Percentiles rank a stretch among this genome's conserved stretches.
These are phyloP conservation scores for Nemania serpens DNA, from an alignment of 2,329 filamentous ascomycete genomes.

Conservation along the genomic window DNA sequence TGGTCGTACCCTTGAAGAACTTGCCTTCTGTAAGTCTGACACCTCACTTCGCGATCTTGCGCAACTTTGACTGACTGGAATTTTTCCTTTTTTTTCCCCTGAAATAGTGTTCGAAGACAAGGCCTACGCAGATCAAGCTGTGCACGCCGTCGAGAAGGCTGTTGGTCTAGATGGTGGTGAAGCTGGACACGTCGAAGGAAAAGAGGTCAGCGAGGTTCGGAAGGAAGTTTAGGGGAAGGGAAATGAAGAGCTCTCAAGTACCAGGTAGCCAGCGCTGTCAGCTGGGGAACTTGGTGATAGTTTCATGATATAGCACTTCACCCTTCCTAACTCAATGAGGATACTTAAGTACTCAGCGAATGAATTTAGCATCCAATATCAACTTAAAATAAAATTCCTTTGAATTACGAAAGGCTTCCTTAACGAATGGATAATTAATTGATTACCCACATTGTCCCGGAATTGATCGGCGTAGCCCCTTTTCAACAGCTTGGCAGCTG, in stretches of 20 bases:
- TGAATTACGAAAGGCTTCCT: not conserved
- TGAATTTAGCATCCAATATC: no score
- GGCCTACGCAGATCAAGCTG: constrained; percentile 44
- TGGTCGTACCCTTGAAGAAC: constrained; percentile 77
- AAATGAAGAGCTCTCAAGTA: not conserved
- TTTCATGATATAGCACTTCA: not conserved
- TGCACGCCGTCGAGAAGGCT: constrained; percentile 47
- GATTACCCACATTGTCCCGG: no score
- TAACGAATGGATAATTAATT: no score
- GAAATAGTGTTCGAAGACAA: constrained; percentile 47
- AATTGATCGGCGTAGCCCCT: no score
- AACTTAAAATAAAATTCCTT: not conserved
- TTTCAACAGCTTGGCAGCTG: constrained; percentile 12
- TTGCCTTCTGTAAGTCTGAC: constrained; percentile 46
- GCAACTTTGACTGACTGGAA: constrained; percentile 19
- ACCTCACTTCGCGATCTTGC: not conserved
- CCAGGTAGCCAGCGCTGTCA: no score
- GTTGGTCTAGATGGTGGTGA: constrained; percentile 33
- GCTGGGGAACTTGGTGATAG: not conserved
- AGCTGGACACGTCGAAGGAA: constrained; percentile 10
- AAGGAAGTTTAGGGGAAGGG: constrained; percentile 8
- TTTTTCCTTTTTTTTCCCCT: not conserved
- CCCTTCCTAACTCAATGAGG: not conserved
- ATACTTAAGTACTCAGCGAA: no score
- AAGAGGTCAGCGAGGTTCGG: not conserved